Base-by-base conservation (phyloP, 73 alveolate genomes). In the Paramecium octaurelia region DNA sequence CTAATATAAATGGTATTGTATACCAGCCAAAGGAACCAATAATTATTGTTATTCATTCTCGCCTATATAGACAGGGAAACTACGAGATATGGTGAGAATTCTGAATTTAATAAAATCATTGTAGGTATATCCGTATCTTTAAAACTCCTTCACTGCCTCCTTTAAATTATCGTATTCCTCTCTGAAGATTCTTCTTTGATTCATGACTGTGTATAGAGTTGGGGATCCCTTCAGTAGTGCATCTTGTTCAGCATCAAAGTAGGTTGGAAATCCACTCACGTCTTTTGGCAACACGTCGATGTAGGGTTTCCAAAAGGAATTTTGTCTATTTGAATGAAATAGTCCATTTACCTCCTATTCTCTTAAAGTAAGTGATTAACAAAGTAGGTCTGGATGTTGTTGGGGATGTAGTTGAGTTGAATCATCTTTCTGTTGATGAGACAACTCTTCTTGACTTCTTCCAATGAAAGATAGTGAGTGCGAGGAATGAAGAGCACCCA, bases 161-260 rank as follows among this genome's bases (percentile, higher is more conserved):
- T 97, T 94, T 29, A 97, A 77, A 76, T 92, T 86, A 85, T 97
- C 98, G 71, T 97, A 97, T 76, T 97, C 99, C 64, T 92, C 90
- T 90, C 95, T 92, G 68, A 97, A 95, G 54, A 96, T 98, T 58
- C 64, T 94, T 43, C 85, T 97, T 92, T 93, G 94, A 85, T 96
- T 95, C 58, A 95, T 95, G 2, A 96, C 93, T 36, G 87, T 85
- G 73, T 86, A 97, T 8, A 75, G 20, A 42, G 92, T 76, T 44
- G 98, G 98, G 9, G 99, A 94, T 3, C 99, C 99, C 93, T 96
- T 92, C 43, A 98, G 98, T 95, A 90, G 93, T 29, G 90, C 93
- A 68, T 91, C 92, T 89, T 97, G 97, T 89, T 95, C 98, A 12
- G 92, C 98, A 31, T 97, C 96, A 92, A 92, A 98, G 95, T 97